Percentiles rank a stretch among this genome's conserved stretches.
Conservation (phyloP, 257 asterid genomes). For the Nicotiana sylvestris region DNA sequence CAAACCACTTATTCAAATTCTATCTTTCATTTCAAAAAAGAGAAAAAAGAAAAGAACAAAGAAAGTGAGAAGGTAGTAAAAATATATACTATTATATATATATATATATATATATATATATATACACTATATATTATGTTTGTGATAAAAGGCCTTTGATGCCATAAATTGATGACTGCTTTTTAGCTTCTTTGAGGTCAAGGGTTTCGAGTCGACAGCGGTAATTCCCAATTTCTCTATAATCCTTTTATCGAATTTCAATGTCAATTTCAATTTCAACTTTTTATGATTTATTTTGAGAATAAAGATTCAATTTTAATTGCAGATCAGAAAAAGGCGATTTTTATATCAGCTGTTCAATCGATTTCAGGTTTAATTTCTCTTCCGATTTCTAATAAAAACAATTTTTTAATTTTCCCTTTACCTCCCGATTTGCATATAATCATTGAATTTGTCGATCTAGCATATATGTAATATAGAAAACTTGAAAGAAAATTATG, state of each 20-base stretch:
- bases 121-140: not conserved
- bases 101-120: too few species aligned
- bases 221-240: not conserved
- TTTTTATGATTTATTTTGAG: not conserved
- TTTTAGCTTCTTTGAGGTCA: not conserved
- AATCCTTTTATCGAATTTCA: not conserved
- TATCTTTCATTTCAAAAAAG: not conserved
- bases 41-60: not conserved
- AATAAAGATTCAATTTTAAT: not conserved
- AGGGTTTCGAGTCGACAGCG: not conserved
- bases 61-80: not conserved
- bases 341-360: not conserved
- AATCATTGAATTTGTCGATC: not conserved
- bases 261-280: too few species aligned
- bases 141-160: not conserved
- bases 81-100: too few species aligned
- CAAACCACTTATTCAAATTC: too few species aligned
- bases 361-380: not conserved
- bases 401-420: not conserved
- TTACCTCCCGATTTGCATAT: not conserved
- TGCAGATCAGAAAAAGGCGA: not conserved
- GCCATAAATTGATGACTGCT: not conserved
- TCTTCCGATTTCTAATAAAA: not conserved
- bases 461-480: not conserved
- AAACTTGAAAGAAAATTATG: not conserved